phyloP scores from a whole-genome alignment of 495 filamentous ascomycete species.

The Hypoxylon fuscum region DNA sequence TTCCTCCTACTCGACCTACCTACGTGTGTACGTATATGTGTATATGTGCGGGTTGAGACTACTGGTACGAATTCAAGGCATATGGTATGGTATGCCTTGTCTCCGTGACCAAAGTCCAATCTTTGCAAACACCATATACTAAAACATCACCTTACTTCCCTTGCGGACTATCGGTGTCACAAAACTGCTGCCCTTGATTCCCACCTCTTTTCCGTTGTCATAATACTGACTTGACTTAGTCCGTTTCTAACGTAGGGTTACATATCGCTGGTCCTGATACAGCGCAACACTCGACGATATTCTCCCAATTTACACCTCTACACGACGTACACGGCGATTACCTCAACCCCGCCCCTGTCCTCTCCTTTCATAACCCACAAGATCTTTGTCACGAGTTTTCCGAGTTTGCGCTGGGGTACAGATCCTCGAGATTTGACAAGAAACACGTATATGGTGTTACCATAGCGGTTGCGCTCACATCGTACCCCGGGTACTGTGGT shows the following conservation, averaged over 20 bases:
- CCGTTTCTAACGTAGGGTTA: constrained; percentile 13
- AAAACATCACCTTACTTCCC: constrained; percentile 24
- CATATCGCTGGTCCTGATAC: not conserved
- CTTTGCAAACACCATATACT: constrained; percentile 16
- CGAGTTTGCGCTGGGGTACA: constrained; percentile 18
- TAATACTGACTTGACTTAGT: constrained; percentile 27
- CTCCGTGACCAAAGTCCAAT: too few relatives aligned
- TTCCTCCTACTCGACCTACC: not conserved
- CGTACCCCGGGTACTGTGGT: not conserved
- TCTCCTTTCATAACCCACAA: not conserved
- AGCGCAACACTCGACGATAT: constrained; percentile 4
- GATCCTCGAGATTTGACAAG: constrained; percentile 16
- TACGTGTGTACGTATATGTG: not conserved
- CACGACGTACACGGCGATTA: constrained; percentile 15
- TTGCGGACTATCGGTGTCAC: constrained; percentile 10
- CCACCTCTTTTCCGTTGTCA: constrained; percentile 1
- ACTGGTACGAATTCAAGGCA: constrained; percentile 11
- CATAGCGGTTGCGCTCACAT: constrained; percentile 6
- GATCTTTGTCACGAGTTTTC: constrained; percentile 5
- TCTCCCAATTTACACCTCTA: not conserved
- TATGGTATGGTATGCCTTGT: too few relatives aligned
- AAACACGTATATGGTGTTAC: constrained; percentile 10
- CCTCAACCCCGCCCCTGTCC: constrained; percentile 17
- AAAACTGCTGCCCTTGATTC: constrained; percentile 2
- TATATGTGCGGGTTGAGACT: not conserved